Base-by-base conservation (phyloP, 306 rosid species). In the Cicer arietinum region DNA sequence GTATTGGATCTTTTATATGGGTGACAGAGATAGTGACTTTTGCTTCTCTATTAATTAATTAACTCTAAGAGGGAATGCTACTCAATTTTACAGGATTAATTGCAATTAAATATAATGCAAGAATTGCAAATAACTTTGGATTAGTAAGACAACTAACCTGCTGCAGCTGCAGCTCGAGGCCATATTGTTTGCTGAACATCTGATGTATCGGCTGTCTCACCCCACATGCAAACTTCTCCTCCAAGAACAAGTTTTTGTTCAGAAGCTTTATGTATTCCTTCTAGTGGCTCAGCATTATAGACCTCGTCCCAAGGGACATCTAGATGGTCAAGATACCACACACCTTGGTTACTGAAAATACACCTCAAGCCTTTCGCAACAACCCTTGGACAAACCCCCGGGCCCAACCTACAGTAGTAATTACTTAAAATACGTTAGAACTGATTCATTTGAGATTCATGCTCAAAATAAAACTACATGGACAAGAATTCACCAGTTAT, bases 211-310 rank as follows among this genome's bases (percentile, higher is more conserved):
- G 83, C 93, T 43, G 64, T 81, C 81, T 94, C 99, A 16, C 79
- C 93, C 99, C 99, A 94, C 99, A 90, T 90, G 89, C 99, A 94
- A 54, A 90, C 99, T 86, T 95, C 99, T 84, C 99, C 99, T 71
- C 99, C 99, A 78, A 94, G 81, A 30, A 94, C 88, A 81, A 92
- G 96, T 61, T 88, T 79, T 80, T 88, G 92, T 80, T 88, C 76
- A 7, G 91, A 82, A 79, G 77, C 68, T 73, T 84, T 66, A 0
- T 18, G 39, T 69, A 95, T 86, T 77, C 96, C 99, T 77, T 92
- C 93, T 7, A 84, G 83, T 64, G 99, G 99, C 45, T 95, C 98
- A 10, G 98, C 99, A 59, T 60, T 76, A 51, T 92, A 92, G 35
- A 88, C 72, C 1, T 1, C 74, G 37, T 92, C 88, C 99, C 99